Evolutionary conservation across 495 filamentous ascomycete genomes (phyloP), one percentile per base, ranked within the genome.

Genomic region (Trichoderma parareesei): DNA sequence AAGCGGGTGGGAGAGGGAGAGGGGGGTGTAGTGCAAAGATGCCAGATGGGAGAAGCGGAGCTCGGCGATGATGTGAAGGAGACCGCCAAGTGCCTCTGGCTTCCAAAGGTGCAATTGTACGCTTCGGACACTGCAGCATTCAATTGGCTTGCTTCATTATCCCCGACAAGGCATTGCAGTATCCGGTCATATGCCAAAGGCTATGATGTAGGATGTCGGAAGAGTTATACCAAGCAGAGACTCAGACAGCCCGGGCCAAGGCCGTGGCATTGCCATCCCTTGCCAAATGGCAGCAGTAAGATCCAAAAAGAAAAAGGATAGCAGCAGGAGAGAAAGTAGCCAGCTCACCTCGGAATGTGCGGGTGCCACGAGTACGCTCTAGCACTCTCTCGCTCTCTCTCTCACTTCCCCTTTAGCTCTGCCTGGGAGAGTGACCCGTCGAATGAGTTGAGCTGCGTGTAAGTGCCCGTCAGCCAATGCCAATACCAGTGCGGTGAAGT

Each of bases 11-110:
- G 20, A 6, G 18, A 37, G 20, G n/a, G n/a, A 18, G 10, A 10
- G 37, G 53, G 53, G 53, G 53, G 53, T 57, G 53, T 37, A 57
- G 53, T 37, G 40, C 40, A 41, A 41, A 41, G 40, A 41, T 41
- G 53, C 53, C 27, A 57, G 33, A 57, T 57, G 20, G 27, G 27
- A 8, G 27, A 57, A 57, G 53, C 53, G 53, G 53, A 57, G 53
- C 53, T 57, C 53, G 53, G 27, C 53, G 53, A 57, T 37, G 53
- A 57, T 57, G 27, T 57, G 9, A 14, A 37, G 37, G 18, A 57
- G 53, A 27, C 27, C 27, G 27, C 27, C 27, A 27, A 27, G 27
- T 27, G 27, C 27, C 27, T 27, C 27, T 27, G 27, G 27, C 27
- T 27, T 27, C 27, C 2, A 27, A 27, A 27, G 27, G 27, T 27